Conservation (phyloP, 345 rosid species). For the Salix dunnii region DNA sequence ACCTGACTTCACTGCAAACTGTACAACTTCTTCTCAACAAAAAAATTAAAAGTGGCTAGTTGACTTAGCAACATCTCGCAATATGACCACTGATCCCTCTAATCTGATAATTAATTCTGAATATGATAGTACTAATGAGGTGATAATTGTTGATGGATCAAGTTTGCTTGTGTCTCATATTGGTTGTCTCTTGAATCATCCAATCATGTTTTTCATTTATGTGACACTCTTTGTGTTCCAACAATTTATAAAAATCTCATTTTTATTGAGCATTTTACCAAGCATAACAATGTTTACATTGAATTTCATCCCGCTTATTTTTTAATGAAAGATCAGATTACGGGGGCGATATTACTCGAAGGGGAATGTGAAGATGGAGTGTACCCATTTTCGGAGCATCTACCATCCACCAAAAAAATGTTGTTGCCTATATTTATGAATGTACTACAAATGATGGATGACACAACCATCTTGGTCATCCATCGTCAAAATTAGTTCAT, state of each 20-base stretch:
- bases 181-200: not conserved
- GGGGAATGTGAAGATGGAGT: not conserved
- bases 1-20: too few relatives aligned
- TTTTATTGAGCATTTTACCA: too few relatives aligned
- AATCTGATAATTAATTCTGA: too few relatives aligned
- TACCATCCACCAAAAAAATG: not conserved
- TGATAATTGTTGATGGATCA: not conserved
- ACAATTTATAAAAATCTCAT: not conserved
- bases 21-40: too few relatives aligned
- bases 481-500: not conserved
- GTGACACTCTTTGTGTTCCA: not conserved
- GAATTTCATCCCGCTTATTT: not conserved
- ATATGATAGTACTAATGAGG: not conserved
- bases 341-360: too few relatives aligned
- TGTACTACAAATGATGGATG: not conserved
- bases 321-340: not conserved
- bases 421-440: not conserved
- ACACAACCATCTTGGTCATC: not conserved
- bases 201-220: too few relatives aligned
- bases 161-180: not conserved
- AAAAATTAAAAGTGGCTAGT: too few relatives aligned
- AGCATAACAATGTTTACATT: not conserved
- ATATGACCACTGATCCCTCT: too few relatives aligned
- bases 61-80: too few relatives aligned
- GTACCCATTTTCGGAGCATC: not conserved